These are phyloP conservation scores for Zizania palustris DNA, from an alignment of 202 grass and related monocot species.

Conservation along the genomic window DNA sequence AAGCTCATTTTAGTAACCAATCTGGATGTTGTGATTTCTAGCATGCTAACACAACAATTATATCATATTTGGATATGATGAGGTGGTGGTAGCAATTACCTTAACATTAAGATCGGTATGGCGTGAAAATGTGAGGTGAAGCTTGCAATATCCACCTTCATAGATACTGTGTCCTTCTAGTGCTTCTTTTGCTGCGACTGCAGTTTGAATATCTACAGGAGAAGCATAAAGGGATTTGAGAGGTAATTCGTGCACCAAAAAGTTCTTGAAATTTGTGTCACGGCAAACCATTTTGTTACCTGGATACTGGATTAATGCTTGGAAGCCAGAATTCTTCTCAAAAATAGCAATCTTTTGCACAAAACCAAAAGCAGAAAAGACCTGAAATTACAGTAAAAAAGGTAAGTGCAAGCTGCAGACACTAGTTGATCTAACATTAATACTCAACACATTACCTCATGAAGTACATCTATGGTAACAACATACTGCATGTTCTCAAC, in stretches of 20 bases:
- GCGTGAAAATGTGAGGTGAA: constrained; percentile 87
- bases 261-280: not conserved
- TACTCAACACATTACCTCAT: constrained; percentile 65
- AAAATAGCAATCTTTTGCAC: constrained; percentile 98
- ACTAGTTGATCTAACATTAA: constrained; percentile 8
- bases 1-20: not conserved
- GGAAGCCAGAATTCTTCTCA: constrained; percentile 88
- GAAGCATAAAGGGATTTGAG: constrained; percentile 35
- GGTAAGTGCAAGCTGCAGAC: constrained; percentile 10
- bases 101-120: constrained; percentile 98
- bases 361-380: constrained; percentile 93
- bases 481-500: constrained; percentile 99
- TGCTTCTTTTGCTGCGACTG: constrained; percentile 71
- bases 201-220: constrained; percentile 73
- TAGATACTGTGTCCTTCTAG: constrained; percentile 97
- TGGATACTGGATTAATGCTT: constrained; percentile 93
- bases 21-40: constrained; percentile 1
- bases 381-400: constrained; percentile 51
- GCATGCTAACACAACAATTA: not conserved
- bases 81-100: constrained; percentile 55
- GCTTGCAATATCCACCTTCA: constrained; percentile 97
- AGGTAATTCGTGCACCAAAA: not conserved
- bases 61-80: constrained; percentile 24
- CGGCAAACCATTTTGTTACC: constrained; percentile 50
- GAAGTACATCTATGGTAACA: constrained; percentile 92